These are phyloP conservation scores for Rhizomucor pusillus DNA, from an alignment of 371 early-diverging fungal species.

Conservation along the genomic window DNA sequence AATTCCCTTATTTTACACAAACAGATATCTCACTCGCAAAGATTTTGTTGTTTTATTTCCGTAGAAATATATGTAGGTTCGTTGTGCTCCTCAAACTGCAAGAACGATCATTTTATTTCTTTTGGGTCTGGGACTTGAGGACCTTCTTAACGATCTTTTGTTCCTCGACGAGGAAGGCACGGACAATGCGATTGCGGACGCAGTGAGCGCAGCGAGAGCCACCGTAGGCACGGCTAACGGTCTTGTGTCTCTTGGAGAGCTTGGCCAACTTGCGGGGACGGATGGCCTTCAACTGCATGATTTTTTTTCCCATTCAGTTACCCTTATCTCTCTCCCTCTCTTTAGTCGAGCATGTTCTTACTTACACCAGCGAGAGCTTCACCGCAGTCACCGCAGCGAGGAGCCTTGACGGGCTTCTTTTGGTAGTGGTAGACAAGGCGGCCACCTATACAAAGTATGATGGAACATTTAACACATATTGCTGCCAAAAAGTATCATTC, in stretches of 20 bases:
- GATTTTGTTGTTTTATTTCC: too few relatives aligned
- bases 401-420: conserved; percentile 90
- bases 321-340: background rate
- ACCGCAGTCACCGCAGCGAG: conserved; percentile 98
- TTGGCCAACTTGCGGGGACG: conserved; percentile 89
- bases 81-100: background rate
- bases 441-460: conserved; percentile 62
- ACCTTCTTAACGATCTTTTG: conserved; percentile 99
- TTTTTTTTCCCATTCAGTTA: conserved; percentile 2
- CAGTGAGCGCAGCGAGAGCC: conserved; percentile 93
- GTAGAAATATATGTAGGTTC: too few relatives aligned
- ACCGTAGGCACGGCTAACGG: conserved; percentile 96
- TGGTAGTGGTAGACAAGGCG: conserved; percentile 88
- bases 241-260: conserved; percentile 92
- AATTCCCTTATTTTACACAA: too few relatives aligned
- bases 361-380: conserved; percentile 84
- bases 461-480: too few relatives aligned
- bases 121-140: conserved; percentile 72
- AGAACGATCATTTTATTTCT: conserved; percentile 14
- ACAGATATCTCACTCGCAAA: too few relatives aligned
- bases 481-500: too few relatives aligned
- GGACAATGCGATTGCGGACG: conserved; percentile 94
- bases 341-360: conserved; percentile 8
- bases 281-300: conserved; percentile 78
- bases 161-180: conserved; percentile 99